These are phyloP conservation scores for Aspergillus sp. DNA, from an alignment of 2,329 filamentous ascomycete genomes.

Conservation along the genomic window DNA sequence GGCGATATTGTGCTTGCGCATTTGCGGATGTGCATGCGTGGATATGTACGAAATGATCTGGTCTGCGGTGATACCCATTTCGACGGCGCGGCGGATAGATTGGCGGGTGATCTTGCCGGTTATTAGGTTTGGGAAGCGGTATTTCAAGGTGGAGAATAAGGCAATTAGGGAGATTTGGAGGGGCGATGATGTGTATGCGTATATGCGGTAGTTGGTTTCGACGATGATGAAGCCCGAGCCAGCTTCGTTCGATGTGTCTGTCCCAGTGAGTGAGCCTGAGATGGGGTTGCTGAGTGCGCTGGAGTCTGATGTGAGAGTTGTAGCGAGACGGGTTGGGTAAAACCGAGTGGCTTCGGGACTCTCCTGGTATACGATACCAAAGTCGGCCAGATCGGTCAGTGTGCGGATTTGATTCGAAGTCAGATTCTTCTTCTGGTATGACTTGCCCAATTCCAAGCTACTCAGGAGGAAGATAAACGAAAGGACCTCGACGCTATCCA, in stretches of 20 bases:
- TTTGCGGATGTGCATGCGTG: constrained; percentile 89
- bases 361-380: constrained; percentile 76
- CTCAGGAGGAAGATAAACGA: constrained; percentile 95
- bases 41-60: constrained; percentile 93
- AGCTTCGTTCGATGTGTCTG: constrained; percentile 25
- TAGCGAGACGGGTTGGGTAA: constrained; percentile 90
- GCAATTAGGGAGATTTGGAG: constrained; percentile 90
- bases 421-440: constrained; percentile 80
- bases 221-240: constrained; percentile 76
- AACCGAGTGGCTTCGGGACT: constrained; percentile 45
- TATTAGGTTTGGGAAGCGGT: constrained; percentile 90
- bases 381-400: constrained; percentile 83
- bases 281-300: constrained; percentile 66
- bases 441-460: constrained; percentile 81
- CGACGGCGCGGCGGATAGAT: constrained; percentile 80
- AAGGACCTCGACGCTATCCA: constrained; percentile 89
- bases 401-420: constrained; percentile 77
- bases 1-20: constrained; percentile 56
- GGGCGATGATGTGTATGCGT: constrained; percentile 91
- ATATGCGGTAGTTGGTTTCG: constrained; percentile 95
- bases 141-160: constrained; percentile 79
- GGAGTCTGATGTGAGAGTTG: constrained; percentile 76
- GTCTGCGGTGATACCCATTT: constrained; percentile 84
- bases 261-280: constrained; percentile 52
- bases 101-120: constrained; percentile 84